Evolutionary conservation across 352 stramenopile species (phyloP), one percentile per base, ranked within the genome.

Genomic region (Pythium dissimile): DNA sequence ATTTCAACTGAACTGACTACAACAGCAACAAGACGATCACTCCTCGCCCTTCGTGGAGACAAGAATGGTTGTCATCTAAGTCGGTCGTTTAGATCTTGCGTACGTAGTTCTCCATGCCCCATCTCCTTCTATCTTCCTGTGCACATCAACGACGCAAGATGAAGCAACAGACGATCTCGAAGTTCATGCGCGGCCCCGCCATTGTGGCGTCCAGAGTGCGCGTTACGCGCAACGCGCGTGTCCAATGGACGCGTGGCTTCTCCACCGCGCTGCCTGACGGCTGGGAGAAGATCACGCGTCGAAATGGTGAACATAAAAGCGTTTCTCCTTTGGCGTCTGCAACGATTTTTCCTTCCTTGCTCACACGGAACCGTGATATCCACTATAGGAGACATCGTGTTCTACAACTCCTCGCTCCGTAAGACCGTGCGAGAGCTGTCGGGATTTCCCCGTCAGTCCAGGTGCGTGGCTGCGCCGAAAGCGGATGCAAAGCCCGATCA

Each of bases 361-460:
- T 39, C 4, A 26, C 3, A 38, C 4, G 39, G 30, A 23, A 10
- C 45, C 5, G 7, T n/a, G 34, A 21, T 41, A 32, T 28, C 5
- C 24, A 3, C 38, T 24, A 21, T 64, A 89, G 79, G 77, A 12
- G 68, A 78, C 18, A 61, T 86, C 23, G 77, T 88, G 50, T 89
- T 80, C 47, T 89, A 86, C 62, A 86, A 87, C 26, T 66, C 73
- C 20, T 54, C 72, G 6, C 56, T 88, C 16, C 73, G 73, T 9
- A 88, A 86, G 57, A 88, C 77, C 15, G 75, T 89, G 31, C 73
- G 73, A 16, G 49, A 80, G 24, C 51, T 87, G 2, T 75, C 77
- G 18, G 75, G 69, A 3, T 54, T 80, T 9, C 46, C 60, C n/a
- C 53, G 41, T 9, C 44, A 67, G 54, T n/a, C 27, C 24, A 30